Evolutionary conservation across 805 yeast species (phyloP).

Genomic region (Millerago galiae): DNA sequence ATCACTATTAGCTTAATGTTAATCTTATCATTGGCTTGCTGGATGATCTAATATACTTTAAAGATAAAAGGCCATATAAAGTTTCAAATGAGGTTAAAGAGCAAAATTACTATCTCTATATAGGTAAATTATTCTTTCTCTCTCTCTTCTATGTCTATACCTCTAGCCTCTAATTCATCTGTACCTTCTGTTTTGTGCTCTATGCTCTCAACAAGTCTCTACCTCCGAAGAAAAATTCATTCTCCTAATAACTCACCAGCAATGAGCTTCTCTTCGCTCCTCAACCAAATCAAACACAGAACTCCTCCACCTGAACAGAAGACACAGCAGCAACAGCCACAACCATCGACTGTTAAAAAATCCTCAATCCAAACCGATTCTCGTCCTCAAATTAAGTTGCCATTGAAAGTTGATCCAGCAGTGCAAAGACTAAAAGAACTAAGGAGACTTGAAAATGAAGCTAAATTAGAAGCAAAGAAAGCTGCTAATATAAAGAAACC

Average conservation of each 20-base stretch:
- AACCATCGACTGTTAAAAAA: not conserved
- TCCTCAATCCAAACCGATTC: not conserved
- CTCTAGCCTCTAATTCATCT: no score
- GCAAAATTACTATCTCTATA: no score
- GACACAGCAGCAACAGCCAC: not conserved
- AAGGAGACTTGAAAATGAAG: constrained; percentile 48
- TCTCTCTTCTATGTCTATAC: no score
- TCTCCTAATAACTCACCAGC: not conserved
- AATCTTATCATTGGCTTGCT: no score
- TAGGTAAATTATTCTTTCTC: no score
- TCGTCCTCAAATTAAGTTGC: not conserved
- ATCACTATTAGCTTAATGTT: no score
- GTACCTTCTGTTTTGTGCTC: no score
- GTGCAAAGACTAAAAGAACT: constrained; percentile 64
- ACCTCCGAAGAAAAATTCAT: not conserved
- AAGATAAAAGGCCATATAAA: no score
- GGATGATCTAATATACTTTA: no score
- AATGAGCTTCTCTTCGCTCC: constrained; percentile 2
- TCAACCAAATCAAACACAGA: constrained; percentile 1
- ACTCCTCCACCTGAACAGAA: not conserved
- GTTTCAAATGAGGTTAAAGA: no score
- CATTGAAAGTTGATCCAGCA: constrained; percentile 54
- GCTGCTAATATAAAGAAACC: constrained; percentile 20
- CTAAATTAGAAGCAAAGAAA: constrained; percentile 28
- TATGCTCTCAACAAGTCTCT: no score